A percentile compares a stretch with the other conserved stretches of the same genome.
These are phyloP conservation scores for Penicillium arizonense DNA, from an alignment of 495 filamentous ascomycete genomes.

Conservation along the genomic window DNA sequence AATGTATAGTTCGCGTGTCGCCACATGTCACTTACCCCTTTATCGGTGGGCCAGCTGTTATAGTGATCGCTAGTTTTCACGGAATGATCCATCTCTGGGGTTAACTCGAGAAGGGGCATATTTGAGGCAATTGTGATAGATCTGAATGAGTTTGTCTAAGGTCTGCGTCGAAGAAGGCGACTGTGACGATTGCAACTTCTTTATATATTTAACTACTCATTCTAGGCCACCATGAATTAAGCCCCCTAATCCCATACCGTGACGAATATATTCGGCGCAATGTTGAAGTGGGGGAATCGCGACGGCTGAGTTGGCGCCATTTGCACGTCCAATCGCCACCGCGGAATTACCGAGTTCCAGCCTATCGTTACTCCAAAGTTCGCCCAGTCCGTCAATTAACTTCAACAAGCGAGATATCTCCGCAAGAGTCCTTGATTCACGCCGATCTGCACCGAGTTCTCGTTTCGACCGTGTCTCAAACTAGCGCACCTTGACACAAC, in stretches of 20 bases:
- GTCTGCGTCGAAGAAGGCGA: not conserved
- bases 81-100: too few relatives aligned
- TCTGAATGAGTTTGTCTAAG: not conserved
- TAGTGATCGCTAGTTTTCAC: constrained; percentile 1
- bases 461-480: not conserved
- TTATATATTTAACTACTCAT: not conserved
- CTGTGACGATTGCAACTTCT: not conserved
- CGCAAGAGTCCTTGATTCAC: not conserved
- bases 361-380: not conserved
- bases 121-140: not conserved
- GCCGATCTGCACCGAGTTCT: not conserved
- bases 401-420: constrained; percentile 3
- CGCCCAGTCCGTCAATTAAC: not conserved
- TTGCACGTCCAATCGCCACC: constrained; percentile 2
- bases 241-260: too few relatives aligned
- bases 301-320: constrained; percentile 11
- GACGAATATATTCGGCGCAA: not conserved
- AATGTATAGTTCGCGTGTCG: not conserved
- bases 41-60: constrained; percentile 27
- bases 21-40: constrained; percentile 12
- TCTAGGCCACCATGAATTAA: not conserved
- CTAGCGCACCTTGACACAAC: not conserved
- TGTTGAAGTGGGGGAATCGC: constrained; percentile 22
- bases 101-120: constrained; percentile 4
- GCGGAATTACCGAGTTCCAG: constrained; percentile 5